A percentile compares a stretch with the other conserved stretches of the same genome.
Evolutionary conservation across 805 yeast species (phyloP).

Genomic region (Yarrowia sp.): DNA sequence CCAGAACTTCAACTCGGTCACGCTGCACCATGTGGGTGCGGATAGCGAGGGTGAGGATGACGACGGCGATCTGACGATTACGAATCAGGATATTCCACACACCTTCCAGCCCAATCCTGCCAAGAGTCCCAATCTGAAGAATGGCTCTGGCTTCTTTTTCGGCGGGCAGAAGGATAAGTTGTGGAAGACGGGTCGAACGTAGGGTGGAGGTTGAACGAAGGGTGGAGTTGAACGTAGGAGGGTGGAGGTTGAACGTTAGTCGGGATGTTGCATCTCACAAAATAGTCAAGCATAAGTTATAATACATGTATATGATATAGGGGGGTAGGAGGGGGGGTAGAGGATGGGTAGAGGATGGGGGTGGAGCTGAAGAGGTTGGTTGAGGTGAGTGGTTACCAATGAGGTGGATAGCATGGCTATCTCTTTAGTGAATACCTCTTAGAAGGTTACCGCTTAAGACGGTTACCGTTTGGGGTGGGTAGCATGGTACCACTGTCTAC

Average conservation of each 20-base stretch:
- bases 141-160: constrained; percentile 18
- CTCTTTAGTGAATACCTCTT: no score
- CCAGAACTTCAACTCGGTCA: constrained; percentile 78
- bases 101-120: constrained; percentile 27
- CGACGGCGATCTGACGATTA: constrained; percentile 35
- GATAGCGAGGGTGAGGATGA: constrained; percentile 45
- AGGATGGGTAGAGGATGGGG: no score
- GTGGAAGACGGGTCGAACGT: constrained; percentile 17
- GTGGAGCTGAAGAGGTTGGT: no score
- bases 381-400: neutral
- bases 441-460: no score
- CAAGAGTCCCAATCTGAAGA: constrained; percentile 27
- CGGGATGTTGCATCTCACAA: neutral
- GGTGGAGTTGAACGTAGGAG: no score
- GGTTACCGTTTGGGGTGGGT: no score
- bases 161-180: constrained; percentile 12
- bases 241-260: neutral
- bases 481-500: neutral
- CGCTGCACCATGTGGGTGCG: constrained; percentile 70
- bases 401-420: no score
- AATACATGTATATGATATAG: neutral
- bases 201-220: neutral
- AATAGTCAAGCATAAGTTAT: constrained; percentile 15
- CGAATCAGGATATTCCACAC: constrained; percentile 14
- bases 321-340: no score